Conservation (phyloP, 2,329 filamentous ascomycete species). For the Ceratocystis eucalypticola region DNA sequence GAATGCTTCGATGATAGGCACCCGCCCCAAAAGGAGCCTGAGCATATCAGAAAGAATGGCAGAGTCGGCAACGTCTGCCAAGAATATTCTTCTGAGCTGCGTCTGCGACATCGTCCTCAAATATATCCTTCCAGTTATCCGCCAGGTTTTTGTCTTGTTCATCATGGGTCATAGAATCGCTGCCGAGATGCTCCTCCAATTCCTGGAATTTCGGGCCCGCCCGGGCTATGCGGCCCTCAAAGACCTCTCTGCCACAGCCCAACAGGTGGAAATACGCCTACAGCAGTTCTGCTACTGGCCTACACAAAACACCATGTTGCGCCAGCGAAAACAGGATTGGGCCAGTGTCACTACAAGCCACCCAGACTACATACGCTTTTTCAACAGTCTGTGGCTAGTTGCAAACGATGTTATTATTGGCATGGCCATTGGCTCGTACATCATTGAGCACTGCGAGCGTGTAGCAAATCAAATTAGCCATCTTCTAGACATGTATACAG, state of each 20-base stretch:
- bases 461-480: constrained; percentile 68
- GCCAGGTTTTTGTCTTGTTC: constrained; percentile 58
- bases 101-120: constrained; percentile 57
- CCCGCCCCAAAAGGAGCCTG: constrained; percentile 65
- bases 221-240: constrained; percentile 76
- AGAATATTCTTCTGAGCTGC: constrained; percentile 56
- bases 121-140: constrained; percentile 67
- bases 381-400: constrained; percentile 96
- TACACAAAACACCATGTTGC: constrained; percentile 82
- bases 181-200: constrained; percentile 62
- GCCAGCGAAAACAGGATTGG: constrained; percentile 85
- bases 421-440: constrained; percentile 89
- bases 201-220: constrained; percentile 74
- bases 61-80: constrained; percentile 77
- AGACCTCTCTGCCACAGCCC: constrained; percentile 89
- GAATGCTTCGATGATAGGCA: constrained; percentile 74
- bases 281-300: constrained; percentile 99
- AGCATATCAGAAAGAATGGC: constrained; percentile 92
- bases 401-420: constrained; percentile 98
- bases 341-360: constrained; percentile 90
- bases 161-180: constrained; percentile 67
- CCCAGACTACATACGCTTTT: constrained; percentile 96
- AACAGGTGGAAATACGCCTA: constrained; percentile 91
- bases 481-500: constrained; percentile 67
- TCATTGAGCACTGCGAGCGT: constrained; percentile 83